Evolutionary conservation across 2,329 filamentous ascomycete genomes (phyloP), one percentile per base, ranked within the genome.

Genomic region (Fusarium subglutinans): DNA sequence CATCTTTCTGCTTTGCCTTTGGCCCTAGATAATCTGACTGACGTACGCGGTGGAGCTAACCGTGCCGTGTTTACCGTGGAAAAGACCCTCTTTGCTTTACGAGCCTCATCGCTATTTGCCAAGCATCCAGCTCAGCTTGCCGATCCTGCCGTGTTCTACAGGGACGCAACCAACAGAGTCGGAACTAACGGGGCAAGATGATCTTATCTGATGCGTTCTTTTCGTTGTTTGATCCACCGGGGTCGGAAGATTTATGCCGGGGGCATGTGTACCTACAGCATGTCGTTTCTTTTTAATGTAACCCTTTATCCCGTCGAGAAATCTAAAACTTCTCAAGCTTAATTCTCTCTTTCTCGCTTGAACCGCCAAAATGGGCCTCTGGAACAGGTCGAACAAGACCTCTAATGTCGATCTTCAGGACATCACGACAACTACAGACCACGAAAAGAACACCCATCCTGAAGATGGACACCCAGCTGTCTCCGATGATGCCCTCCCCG

Each of bases 181-280:
- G 59, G 73, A 57, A 68, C 50, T 30, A 65, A 73, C 58, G 14
- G 50, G 24, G 12, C 38, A 26, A 63, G 50, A 62, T 72, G 63
- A 76, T 76, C 73, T 76, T 76, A 76, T 76, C 73, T 62, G 70
- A 76, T 76, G 73, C 70, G 67, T 35, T 35, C 47, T 74, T 76
- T 76, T 62, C 26, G 20, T 38, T 24, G 28, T 41, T 40, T 41
- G 45, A 30, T 56, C 44, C 53, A 63, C 64, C 38, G 44, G 20
- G 50, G 38, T 60, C 60, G 43, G 62, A 62, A 73, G 38, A 37
- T 26, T 45, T 20, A 17, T 47, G 44, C 47, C 24, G 35, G 28
- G 30, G 22, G 20, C 15, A 1, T 14, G 1, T 35, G 33, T 17
- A 35, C 35, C 15, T 37, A 28, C 15, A 28, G 48, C 13, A 44